Base-by-base conservation (phyloP, 768 basidiomycete species). In the Lentinula lateritia region DNA sequence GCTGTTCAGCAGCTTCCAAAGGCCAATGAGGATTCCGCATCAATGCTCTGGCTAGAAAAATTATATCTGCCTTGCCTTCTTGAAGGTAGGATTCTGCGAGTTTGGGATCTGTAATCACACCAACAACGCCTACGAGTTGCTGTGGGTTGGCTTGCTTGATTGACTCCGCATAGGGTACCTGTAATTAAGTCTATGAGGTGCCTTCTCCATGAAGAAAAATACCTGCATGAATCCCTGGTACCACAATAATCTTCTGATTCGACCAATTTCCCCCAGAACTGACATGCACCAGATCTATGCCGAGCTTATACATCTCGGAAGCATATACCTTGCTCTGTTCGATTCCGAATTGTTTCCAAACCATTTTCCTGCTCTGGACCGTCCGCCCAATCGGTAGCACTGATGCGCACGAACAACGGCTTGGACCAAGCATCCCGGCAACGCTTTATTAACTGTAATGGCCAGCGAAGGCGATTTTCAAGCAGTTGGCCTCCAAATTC, bases 261-360 rank as follows among this genome's bases (percentile, higher is more conserved):
- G 63, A 69, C 76, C 82, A 88, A 65, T 87, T 87, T 3, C 89
- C 89, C 13, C 89, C 91, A 2, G 80, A 79, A 43, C 82, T 85
- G 52, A 80, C 80, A 71, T 95, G 90, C 54, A 95, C 70, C n/a
- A 95, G 74, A 68, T 93, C 92, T 12, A 93, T 78, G 7, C 88
- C 89, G 5, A 85, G 64, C 59, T 83, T 76, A 66, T 81, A 70
- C 66, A 93, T 70, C 69, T 83, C 79, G 13, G 79, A 78, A 2
- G 78, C 78, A 35, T 86, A 78, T 38, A 86, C 67, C 36, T 77
- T 85, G 69, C 82, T 89, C 72, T 94, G 92, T 68, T 92, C 86
- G 56, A 92, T 75, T 10, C 91, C 92, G 89, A 91, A 91, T 56
- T 84, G 80, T 61, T 76, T 78, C 83, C 83, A 91, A 58, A 74